A percentile compares a stretch with the other conserved stretches of the same genome.
phyloP scores from a whole-genome alignment of 352 stramenopile genomes.

The Pythium volutum region DNA sequence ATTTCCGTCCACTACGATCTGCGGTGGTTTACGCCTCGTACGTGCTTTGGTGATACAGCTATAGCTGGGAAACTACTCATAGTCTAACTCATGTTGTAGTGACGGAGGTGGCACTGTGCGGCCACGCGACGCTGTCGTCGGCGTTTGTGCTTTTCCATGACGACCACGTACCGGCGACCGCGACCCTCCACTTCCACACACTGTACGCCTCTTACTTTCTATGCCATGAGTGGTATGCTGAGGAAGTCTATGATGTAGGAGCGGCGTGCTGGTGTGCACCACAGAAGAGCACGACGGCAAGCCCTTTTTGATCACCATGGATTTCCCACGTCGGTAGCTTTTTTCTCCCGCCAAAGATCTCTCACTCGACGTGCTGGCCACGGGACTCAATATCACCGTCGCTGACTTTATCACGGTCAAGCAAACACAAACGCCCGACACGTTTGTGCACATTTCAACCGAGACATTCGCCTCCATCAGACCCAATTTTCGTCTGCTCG shows the following conservation, averaged over 20 bases:
- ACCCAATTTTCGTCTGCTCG: constrained; percentile 31
- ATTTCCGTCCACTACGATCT: constrained; percentile 41
- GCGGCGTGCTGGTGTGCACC: constrained; percentile 41
- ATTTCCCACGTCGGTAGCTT: constrained; percentile 44
- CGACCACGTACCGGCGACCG: constrained; percentile 28
- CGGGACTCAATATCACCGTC: constrained; percentile 14
- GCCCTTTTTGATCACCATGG: constrained; percentile 48
- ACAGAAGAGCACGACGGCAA: constrained; percentile 24
- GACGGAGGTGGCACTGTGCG: constrained; percentile 87
- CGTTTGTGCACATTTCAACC: constrained; percentile 32
- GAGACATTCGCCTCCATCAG: constrained; percentile 16
- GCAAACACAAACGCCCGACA: constrained; percentile 13
- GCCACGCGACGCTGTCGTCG: constrained; percentile 89
- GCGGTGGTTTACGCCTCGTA: constrained; percentile 65
- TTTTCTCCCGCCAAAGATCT: constrained; percentile 8
- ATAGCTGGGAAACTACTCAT: too few species aligned
- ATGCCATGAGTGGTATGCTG: too few species aligned
- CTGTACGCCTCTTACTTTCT: constrained; percentile 31
- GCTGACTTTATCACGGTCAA: constrained; percentile 23
- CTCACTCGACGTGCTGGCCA: constrained; percentile 17
- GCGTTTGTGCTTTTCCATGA: constrained; percentile 75
- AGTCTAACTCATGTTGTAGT: constrained; percentile 21
- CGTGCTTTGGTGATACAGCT: too few species aligned
- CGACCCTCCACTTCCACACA: constrained; percentile 73
- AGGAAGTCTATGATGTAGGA: constrained; percentile 27